These are phyloP conservation scores for Lactifluus echinatus DNA, from an alignment of 768 basidiomycete genomes.

Conservation along the genomic window DNA sequence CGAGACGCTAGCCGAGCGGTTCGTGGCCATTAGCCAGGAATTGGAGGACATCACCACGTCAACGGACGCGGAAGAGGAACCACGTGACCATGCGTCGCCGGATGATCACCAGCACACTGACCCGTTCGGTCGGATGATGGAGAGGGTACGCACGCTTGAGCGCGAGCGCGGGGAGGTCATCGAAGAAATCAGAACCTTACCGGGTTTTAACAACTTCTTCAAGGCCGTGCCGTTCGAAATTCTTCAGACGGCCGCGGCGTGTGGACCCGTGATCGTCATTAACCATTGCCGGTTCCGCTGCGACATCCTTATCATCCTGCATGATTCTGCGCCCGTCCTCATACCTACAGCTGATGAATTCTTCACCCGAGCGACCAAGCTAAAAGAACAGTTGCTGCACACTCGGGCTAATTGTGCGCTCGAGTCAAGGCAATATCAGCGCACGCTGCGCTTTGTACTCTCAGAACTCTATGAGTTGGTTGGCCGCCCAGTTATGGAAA, in stretches of 20 bases:
- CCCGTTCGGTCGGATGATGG: background rate
- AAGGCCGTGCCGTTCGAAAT: background rate
- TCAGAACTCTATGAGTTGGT: slow-evolving; percentile 6
- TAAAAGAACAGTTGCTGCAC: background rate
- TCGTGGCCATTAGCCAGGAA: background rate
- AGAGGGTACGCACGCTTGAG: background rate
- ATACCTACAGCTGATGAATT: background rate
- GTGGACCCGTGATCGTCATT: slow-evolving; percentile 9
- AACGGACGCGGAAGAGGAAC: background rate
- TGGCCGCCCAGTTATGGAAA: slow-evolving; percentile 1
- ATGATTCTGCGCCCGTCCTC: background rate
- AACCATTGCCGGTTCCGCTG: slow-evolving; percentile 6
- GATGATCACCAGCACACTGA: background rate
- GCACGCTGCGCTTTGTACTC: background rate
- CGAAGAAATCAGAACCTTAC: background rate
- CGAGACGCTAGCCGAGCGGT: slow-evolving; percentile 4
- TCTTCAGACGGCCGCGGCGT: background rate
- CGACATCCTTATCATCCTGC: slow-evolving; percentile 10
- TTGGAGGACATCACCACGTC: slow-evolving; percentile 1
- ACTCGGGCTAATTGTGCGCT: background rate
- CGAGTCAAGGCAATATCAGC: background rate
- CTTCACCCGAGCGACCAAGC: background rate
- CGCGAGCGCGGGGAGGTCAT: background rate
- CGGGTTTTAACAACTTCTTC: slow-evolving; percentile 5
- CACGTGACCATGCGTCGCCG: background rate